Conservation (phyloP, 768 basidiomycete genomes). For the Naganishia antarctica region DNA sequence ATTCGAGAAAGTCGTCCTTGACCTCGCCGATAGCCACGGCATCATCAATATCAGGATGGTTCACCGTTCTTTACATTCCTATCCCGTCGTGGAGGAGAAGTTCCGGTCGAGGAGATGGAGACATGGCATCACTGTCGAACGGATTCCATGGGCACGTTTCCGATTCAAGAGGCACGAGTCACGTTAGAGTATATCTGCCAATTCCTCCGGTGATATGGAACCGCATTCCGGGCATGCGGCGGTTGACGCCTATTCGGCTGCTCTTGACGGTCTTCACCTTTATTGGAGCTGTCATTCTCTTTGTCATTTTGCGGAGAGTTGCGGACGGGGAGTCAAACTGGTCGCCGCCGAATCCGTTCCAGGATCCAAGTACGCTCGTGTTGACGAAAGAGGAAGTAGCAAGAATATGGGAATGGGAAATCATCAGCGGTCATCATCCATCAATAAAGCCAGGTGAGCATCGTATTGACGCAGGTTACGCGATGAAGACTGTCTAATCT, state of each 20-base stretch:
- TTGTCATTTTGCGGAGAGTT: conserved; percentile 31
- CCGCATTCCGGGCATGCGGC: conserved; percentile 32
- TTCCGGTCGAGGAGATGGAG: not conserved
- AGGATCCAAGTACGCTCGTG: conserved; percentile 47
- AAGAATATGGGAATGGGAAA: conserved; percentile 93
- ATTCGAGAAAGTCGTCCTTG: conserved; percentile 23
- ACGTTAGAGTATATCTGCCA: conserved; percentile 43
- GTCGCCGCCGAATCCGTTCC: conserved; percentile 22
- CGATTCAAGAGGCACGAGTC: conserved; percentile 15
- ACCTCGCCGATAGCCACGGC: conserved; percentile 29
- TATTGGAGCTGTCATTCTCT: conserved; percentile 32
- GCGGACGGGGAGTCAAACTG: conserved; percentile 45
- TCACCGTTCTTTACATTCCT: conserved; percentile 42
- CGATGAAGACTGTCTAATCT: too few relatives aligned
- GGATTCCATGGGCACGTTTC: not conserved
- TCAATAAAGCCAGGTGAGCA: conserved; percentile 55
- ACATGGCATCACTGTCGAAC: not conserved
- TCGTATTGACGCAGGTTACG: too few relatives aligned
- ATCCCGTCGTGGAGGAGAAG: conserved; percentile 30
- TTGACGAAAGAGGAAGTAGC: conserved; percentile 62
- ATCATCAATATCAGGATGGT: conserved; percentile 30
- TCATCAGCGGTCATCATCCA: conserved; percentile 88
- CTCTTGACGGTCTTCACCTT: conserved; percentile 30
- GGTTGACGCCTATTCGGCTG: conserved; percentile 30
- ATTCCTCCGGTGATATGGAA: conserved; percentile 41